phyloP scores from a whole-genome alignment of 2,329 filamentous ascomycete species.

The Verticillium nonalfalfae region DNA sequence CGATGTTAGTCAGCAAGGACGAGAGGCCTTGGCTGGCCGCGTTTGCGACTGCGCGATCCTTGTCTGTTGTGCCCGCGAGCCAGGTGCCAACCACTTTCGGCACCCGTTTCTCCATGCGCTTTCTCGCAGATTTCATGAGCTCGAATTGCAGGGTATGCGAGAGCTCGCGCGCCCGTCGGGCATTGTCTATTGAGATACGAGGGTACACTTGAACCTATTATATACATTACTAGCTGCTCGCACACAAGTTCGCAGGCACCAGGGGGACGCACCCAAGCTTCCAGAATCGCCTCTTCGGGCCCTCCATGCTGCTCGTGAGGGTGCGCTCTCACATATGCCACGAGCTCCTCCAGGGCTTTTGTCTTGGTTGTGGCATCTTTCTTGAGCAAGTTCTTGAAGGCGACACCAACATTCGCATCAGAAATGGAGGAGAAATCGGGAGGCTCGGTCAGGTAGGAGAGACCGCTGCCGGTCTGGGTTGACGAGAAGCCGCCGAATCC shows the following conservation, averaged over 20 bases:
- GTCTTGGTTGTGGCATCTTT: slow-evolving; percentile 89
- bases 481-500: slow-evolving; percentile 36
- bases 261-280: slow-evolving; percentile 68
- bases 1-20: slow-evolving; percentile 69
- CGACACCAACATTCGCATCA: slow-evolving; percentile 75
- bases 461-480: slow-evolving; percentile 35
- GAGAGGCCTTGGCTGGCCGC: slow-evolving; percentile 73
- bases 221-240: slow-evolving; percentile 28
- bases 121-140: slow-evolving; percentile 59
- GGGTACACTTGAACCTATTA: slow-evolving; percentile 76
- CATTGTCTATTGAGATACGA: slow-evolving; percentile 82
- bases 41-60: slow-evolving; percentile 67
- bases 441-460: slow-evolving; percentile 85
- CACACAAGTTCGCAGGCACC: slow-evolving; percentile 3
- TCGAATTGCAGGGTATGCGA: slow-evolving; percentile 68
- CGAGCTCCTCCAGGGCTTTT: slow-evolving; percentile 82
- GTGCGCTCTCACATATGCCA: slow-evolving; percentile 53
- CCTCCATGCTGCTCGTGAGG: slow-evolving; percentile 50
- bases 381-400: slow-evolving; percentile 89
- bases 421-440: slow-evolving; percentile 73
- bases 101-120: slow-evolving; percentile 76
- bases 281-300: slow-evolving; percentile 74
- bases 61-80: slow-evolving; percentile 85
- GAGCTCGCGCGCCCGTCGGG: slow-evolving; percentile 80
- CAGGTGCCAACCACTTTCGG: slow-evolving; percentile 78